Evolutionary conservation across 805 yeast species (phyloP), one percentile per base, ranked within the genome.

Genomic region (Lachancea quebecensis): DNA sequence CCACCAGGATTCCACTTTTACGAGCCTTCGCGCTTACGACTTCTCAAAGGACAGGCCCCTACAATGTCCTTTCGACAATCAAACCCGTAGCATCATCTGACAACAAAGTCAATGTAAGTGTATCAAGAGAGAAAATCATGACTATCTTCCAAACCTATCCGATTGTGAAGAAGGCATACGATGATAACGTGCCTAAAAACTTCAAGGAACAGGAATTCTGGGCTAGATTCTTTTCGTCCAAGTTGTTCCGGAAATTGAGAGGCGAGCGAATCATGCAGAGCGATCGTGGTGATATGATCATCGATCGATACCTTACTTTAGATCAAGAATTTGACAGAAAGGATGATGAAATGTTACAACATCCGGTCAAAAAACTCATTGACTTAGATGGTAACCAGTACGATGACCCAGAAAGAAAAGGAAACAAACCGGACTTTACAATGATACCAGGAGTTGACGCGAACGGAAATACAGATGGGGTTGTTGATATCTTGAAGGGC

Each of bases 91-190:
- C 96, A 0, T 81, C 95, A 0, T 78, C 87, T 44, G 98, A 91
- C 58, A 91, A 91, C 65, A 87, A 88, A 60, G 95, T 91, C 46
- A 90, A 89, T 63, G 95, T 93, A 40, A 83, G 89, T 44, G 85
- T 93, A 30, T 86, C 99, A 0, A 72, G 96, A 45, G 97, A 90
- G 49, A 89, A 84, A 49, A 90, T 93, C 57, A 81, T 79, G 46
- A 95, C 85, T 51, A 88, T 93, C 17, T 90, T 93, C 60, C 86
- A 82, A 42, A 95, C 91, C 48, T 93, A 91, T 58, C 99, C 99
- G 0, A 79, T 90, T 33, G 95, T 93, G 21, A 79, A 86, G 49
- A 79, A 77, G 50, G 98, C 98, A 0, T 93, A 85, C 58, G 81
- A 79, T 48, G 99, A 93, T 44, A 81, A 81, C 47, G 99, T 93